Evolutionary conservation across 129 eudicot species (phyloP).

Genomic region (carrot (Daucus carota)): DH1_v3.0 NC_030388.2:26842001-26842500

Average conservation of each 20-base stretch:
- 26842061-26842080: not conserved
- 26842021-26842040: not conserved
- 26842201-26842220: not conserved
- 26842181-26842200: not conserved
- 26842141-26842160: not conserved
- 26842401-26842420: not conserved
- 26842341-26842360: not conserved
- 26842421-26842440: not conserved
- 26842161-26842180: not conserved
- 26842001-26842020: not conserved
- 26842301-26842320: not conserved
- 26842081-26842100: not conserved
- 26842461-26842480: no score
- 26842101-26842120: no score
- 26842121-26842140: not conserved
- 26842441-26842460: not conserved
- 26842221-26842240: not conserved
- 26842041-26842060: no score
- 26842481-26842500: no score
- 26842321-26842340: not conserved
- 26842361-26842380: not conserved
- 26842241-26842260: not conserved
- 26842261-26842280: not conserved
- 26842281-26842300: not conserved
- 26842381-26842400: not conserved